Evolutionary conservation across 106 monocot genomes (phyloP).

Genomic region (Allium cepa): DNA sequence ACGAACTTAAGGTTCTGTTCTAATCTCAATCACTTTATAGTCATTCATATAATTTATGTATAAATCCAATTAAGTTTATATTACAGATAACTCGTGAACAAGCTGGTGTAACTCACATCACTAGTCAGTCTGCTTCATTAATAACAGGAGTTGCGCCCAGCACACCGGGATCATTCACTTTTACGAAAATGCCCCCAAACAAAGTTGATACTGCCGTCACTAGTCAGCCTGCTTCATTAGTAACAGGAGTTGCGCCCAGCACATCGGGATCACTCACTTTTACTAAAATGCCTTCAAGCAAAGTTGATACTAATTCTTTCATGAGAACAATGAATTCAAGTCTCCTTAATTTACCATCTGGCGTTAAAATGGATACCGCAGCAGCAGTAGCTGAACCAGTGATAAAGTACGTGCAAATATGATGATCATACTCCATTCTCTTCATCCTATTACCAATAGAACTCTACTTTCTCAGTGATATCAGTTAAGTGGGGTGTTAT

Average conservation of each 20-base stretch:
- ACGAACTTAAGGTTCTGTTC: constrained; percentile 69
- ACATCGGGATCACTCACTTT: constrained; percentile 27
- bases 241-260: constrained; percentile 12
- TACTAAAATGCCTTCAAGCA: constrained; percentile 15
- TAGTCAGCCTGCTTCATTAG: background rate
- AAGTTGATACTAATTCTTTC: constrained; percentile 9
- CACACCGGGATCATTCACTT: constrained; percentile 18
- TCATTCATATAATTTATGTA: background rate
- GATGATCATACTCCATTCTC: too few species aligned
- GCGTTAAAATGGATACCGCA: too few species aligned
- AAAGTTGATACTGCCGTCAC: background rate
- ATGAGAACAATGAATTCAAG: constrained; percentile 1
- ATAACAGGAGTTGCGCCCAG: constrained; percentile 18
- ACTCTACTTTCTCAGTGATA: too few species aligned
- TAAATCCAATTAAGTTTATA: background rate
- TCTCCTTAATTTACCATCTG: background rate
- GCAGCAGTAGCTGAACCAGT: too few species aligned
- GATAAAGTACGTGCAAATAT: too few species aligned
- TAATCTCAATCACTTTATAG: background rate
- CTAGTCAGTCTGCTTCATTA: constrained; percentile 6
- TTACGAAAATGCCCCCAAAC: constrained; percentile 11
- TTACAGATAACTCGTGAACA: constrained; percentile 80
- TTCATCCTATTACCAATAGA: too few species aligned
- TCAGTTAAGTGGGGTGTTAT: too few species aligned
- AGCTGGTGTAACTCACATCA: constrained; percentile 37